A percentile compares a stretch with the other conserved stretches of the same genome.
These are phyloP conservation scores for Penicillium silybi DNA, from an alignment of 495 filamentous ascomycete species.

Conservation along the genomic window DNA sequence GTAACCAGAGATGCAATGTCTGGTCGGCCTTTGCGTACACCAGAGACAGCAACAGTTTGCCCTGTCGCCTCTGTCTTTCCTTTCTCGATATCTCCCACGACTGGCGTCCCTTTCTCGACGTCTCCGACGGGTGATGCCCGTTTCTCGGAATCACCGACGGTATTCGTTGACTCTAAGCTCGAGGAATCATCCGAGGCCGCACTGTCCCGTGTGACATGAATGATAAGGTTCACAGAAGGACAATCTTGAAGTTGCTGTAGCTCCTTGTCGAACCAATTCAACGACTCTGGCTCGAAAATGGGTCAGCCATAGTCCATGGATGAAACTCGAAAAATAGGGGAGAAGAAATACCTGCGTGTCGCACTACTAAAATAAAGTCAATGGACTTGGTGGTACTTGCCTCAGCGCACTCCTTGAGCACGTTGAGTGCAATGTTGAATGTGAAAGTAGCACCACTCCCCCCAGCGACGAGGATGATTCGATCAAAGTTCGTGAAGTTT, in stretches of 20 bases:
- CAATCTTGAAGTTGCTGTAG: constrained; percentile 8
- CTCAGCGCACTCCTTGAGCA: constrained; percentile 4
- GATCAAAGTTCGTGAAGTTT: constrained; percentile 52
- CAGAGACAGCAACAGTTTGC: not conserved
- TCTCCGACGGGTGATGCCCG: not conserved
- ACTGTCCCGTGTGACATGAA: constrained; percentile 8
- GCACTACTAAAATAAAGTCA: constrained; percentile 19
- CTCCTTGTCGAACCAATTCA: constrained; percentile 15
- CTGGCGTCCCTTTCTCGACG: not conserved
- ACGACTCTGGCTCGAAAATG: not conserved
- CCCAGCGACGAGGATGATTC: constrained; percentile 55
- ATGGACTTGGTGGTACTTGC: constrained; percentile 5
- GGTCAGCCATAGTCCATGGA: not conserved
- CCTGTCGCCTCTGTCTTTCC: not conserved
- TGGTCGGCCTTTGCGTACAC: constrained; percentile 5
- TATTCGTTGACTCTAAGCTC: not conserved
- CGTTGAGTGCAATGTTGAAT: constrained; percentile 19
- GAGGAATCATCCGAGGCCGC: not conserved
- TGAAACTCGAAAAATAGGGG: not conserved
- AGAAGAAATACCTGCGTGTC: not conserved
- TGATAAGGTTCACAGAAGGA: constrained; percentile 4
- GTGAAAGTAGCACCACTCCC: constrained; percentile 58
- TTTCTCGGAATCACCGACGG: not conserved
- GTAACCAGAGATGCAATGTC: constrained; percentile 3
- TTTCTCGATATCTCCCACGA: constrained; percentile 2